Evolutionary conservation across 768 basidiomycete genomes (phyloP).

Genomic region (Paxillus rubicundulus): DNA sequence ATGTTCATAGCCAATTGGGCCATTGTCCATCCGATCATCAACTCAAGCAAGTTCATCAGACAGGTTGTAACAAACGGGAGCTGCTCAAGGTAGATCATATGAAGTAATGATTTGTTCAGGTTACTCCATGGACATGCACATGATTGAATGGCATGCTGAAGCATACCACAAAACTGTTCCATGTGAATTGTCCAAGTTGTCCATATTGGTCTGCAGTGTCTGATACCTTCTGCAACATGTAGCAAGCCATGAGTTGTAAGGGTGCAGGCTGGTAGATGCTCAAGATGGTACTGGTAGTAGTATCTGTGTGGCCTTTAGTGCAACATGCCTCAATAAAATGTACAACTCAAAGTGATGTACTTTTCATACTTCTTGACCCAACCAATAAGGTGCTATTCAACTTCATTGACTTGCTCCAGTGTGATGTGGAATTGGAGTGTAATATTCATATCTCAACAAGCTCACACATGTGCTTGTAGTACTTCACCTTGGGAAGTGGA

Average conservation of each 20-base stretch:
- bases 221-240: constrained; percentile 19
- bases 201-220: constrained; percentile 17
- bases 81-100: constrained; percentile 6
- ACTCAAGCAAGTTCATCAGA: constrained; percentile 3
- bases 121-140: constrained; percentile 13
- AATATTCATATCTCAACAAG: too few species aligned
- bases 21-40: not conserved
- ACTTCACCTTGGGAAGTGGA: too few species aligned
- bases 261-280: constrained; percentile 14
- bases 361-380: not conserved
- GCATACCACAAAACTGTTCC: constrained; percentile 15
- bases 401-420: too few species aligned
- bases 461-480: too few species aligned
- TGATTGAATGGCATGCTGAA: constrained; percentile 13
- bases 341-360: not conserved
- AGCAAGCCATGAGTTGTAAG: constrained; percentile 20
- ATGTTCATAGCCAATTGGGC: constrained; percentile 4
- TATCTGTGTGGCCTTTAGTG: not conserved
- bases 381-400: not conserved
- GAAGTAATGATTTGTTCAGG: constrained; percentile 7
- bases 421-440: too few species aligned
- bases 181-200: constrained; percentile 12
- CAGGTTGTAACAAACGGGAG: constrained; percentile 3
- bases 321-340: too few species aligned
- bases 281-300: constrained; percentile 1